Base-by-base conservation (phyloP, 257 asterid species). In the Capsicum rhomboideum region DNA sequence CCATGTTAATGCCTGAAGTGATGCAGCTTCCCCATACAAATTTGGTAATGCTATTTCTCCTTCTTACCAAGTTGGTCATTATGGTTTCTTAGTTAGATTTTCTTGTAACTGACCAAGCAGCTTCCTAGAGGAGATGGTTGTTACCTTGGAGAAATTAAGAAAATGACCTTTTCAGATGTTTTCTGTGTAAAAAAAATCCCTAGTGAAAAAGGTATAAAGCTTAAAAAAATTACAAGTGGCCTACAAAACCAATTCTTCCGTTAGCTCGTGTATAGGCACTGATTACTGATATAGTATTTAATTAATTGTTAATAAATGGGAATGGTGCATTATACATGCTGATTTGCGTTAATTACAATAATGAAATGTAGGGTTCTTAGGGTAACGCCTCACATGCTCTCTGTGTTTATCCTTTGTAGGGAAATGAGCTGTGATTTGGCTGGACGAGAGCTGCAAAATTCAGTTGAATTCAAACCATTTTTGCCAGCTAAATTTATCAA, bases 341-440 rank as follows among this genome's bases (percentile, higher is more conserved):
- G 55, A 84, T 77, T 78, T 37, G 79, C 79, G 80, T 75, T 88
- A 34, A 84, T 78, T 78, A 83, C 53, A 75, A 58, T 69, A 78
- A 55, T 58, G 46, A 64, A 87, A 83, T 88, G 84, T 69, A 77
- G 87, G 86, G 78, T 85, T 68, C 52, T 37, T 31, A 80, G 86
- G 83, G 84, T 66, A 84, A 63, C 72, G 71, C 80, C 88, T 91
- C 89, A 89, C 88, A 85, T 87, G 91, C 84, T 86, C 53, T 26
- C 8, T 67, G 77, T 80, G 85, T 78, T n/a, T 87, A 77, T 87
- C 31, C 52, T 29, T 87, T 87, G 69, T 85, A 91, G 94, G 95
- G 78, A 85, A 83, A 80, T 63, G 79, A 82, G 90, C 82, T 84
- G 91, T 79, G 83, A 84, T 69, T 82, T 80, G 90, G 87, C 75